Evolutionary conservation across 257 asterid species (phyloP), one percentile per base, ranked within the genome.

Genomic region (Lycium barbarum): DNA sequence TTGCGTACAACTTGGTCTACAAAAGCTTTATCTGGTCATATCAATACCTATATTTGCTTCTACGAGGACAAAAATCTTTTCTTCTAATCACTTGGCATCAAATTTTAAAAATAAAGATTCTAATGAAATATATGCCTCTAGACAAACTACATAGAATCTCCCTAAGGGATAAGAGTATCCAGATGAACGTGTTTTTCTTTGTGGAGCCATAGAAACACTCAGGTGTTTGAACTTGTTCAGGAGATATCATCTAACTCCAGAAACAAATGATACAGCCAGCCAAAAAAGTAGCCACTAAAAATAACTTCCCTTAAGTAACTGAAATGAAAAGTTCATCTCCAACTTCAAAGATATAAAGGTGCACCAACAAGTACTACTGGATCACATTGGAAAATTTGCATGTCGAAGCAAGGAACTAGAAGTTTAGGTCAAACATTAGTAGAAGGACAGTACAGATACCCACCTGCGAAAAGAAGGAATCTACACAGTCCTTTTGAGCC

Each of bases 401-500:
- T 20, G 36, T 68, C 43, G 62, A 51, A 51, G 49, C 68, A 40
- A 79, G 8, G 51, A 62, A 82, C 4, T 66, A 58, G 74, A 67
- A 81, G 67, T 14, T 83, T 84, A 59, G 22, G 57, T 85, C 57
- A 57, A 26, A 58, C 55, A 83, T 54, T 66, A 33, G 55, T 36
- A 68, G 79, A 11, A 18, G 43, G 67, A 13, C 14, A 78, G 86
- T 47, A 72, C 43, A 55, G 86, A 73, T 59, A 59, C 85, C 51
- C 85, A 94, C 99, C 98, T 97, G 99, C 5, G 98, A 97, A 89
- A 93, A 95, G 88, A 93, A 91, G 84, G 98, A 91, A 86, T 97
- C 98, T 72, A 93, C 92, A 81, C 97, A 93, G 87, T 94, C 98
- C 89, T 90, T 97, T 81, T 97, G 98, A 90, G 99, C 98, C 84